Conservation (phyloP, 257 asterid species). For the Fraxinus anomala region DNA sequence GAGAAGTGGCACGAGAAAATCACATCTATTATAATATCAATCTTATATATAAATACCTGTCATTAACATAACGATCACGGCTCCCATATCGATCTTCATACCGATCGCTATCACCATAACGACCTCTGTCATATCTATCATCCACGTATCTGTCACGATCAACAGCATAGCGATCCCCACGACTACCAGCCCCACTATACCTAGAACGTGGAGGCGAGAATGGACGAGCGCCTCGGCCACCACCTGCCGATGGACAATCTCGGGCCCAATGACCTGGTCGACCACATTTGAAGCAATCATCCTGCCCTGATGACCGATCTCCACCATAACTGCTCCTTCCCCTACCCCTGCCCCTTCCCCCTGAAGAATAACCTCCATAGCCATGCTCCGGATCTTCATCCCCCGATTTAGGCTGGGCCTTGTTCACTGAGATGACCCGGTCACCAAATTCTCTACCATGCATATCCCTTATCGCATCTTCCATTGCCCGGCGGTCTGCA, state of each 20-base stretch:
- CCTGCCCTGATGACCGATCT: constrained; percentile 79
- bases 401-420: constrained; percentile 83
- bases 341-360: constrained; percentile 42
- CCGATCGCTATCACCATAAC: constrained; percentile 78
- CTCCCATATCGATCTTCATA: constrained; percentile 69
- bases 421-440: constrained; percentile 86
- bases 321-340: constrained; percentile 59
- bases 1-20: too few species aligned
- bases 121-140: constrained; percentile 78
- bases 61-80: constrained; percentile 70
- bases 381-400: constrained; percentile 80
- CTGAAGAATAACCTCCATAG: constrained; percentile 68
- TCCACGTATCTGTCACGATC: constrained; percentile 78
- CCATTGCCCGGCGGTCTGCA: constrained; percentile 92
- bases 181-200: constrained; percentile 67
- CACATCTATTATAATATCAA: neutral
- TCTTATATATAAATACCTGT: constrained; percentile 48
- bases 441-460: constrained; percentile 92
- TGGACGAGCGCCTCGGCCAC: constrained; percentile 72
- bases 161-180: constrained; percentile 78
- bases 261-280: constrained; percentile 99
- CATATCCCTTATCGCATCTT: constrained; percentile 92
- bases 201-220: constrained; percentile 76
- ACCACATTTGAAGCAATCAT: constrained; percentile 96
- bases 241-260: constrained; percentile 87